Conservation (phyloP, 768 basidiomycete species). For the Psilocybe cyanescens region DNA sequence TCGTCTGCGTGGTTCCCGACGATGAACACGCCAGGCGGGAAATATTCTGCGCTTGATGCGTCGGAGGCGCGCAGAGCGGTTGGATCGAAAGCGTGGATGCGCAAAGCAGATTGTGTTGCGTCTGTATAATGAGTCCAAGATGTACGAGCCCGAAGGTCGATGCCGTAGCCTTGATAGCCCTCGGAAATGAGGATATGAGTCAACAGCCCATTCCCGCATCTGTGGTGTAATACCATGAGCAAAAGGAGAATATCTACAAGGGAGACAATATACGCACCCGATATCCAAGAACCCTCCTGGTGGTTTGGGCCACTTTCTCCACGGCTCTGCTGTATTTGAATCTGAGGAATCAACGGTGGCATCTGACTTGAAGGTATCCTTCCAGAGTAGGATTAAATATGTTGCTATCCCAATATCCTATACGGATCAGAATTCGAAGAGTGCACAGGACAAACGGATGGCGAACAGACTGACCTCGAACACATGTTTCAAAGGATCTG, state of each 20-base stretch:
- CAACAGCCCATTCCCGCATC: constrained; percentile 92
- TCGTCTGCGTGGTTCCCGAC: constrained; percentile 98
- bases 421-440: not conserved
- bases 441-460: not conserved
- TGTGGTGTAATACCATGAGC: constrained; percentile 27
- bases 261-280: constrained; percentile 48
- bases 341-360: constrained; percentile 8
- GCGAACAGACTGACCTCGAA: constrained; percentile 63
- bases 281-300: constrained; percentile 88
- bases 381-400: constrained; percentile 92
- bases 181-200: constrained; percentile 85
- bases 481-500: constrained; percentile 89
- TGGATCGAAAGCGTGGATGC: constrained; percentile 77
- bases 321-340: constrained; percentile 41
- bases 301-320: constrained; percentile 79
- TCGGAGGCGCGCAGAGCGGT: constrained; percentile 21
- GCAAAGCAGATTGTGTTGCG: constrained; percentile 60
- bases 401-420: constrained; percentile 96
- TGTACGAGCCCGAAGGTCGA: constrained; percentile 83
- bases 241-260: not conserved
- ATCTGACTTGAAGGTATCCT: constrained; percentile 54
- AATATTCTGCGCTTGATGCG: constrained; percentile 23
- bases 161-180: constrained; percentile 83
- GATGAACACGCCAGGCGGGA: constrained; percentile 63
- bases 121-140: constrained; percentile 85